Base-by-base conservation (phyloP, 257 asterid genomes). In the Solanum clarkiae region DNA sequence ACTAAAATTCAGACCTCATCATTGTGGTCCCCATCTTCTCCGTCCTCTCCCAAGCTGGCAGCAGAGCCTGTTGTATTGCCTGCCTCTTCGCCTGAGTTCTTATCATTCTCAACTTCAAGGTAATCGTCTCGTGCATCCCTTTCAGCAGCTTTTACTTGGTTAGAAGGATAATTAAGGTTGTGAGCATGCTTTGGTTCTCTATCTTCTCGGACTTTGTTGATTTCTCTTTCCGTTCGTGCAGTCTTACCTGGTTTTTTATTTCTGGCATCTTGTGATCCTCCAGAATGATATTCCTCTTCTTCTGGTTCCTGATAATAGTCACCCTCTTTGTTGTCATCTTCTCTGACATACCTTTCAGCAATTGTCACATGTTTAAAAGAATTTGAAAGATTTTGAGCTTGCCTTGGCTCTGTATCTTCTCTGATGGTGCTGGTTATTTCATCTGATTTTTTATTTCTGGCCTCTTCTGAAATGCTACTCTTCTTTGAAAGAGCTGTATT, bases 1-100 rank as follows among this genome's bases (percentile, higher is more conserved):
- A 62, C 89, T 89, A 87, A 87, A 89, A 86, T 56, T 89, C 92
- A 42, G 82, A 83, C 55, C 55, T 90, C 85, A 5, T 89, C 82
- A 18, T 45, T 80, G 83, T 16, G 26, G 54, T 71, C 88, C 14
- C 56, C 16, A 24, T 85, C 85, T 80, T 87, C 86, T 36, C 62
- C 86, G 53, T 88, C 84, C 75, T 80, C 85, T 71, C 84, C 82
- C 42, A 53, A 82, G 24, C 57, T 44, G 65, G 86, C 69, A 69
- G 66, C 82, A 7, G 80, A 70, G 60, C 22, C 68, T 14, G 87
- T 84, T 3, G 86, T 84, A 22, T 83, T 86, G 42, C 81, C 80
- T 11, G 15, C 66, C 83, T 88, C 88, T 79, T 77, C 22, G 72
- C 85, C 88, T 57, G 86, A 86, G 85, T 86, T 88, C 53, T 88